A percentile compares a stretch with the other conserved stretches of the same genome.
phyloP scores from a whole-genome alignment of 2,329 filamentous ascomycete genomes.

The Cercospora nicotianae region DNA sequence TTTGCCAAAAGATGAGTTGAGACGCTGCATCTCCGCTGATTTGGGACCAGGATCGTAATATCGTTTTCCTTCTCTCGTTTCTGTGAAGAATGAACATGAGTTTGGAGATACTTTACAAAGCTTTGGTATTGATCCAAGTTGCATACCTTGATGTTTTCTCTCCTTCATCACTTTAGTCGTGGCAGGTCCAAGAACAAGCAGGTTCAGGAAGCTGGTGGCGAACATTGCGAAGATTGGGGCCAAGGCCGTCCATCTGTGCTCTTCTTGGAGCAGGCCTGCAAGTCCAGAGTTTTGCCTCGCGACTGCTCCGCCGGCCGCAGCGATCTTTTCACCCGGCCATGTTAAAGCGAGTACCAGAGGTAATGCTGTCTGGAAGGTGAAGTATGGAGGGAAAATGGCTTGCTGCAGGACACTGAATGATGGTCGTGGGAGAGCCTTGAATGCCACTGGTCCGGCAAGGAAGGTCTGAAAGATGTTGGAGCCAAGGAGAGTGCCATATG shows the following conservation, averaged over 20 bases:
- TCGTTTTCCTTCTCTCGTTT: conserved; percentile 86
- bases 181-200: conserved; percentile 69
- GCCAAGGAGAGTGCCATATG: conserved; percentile 77
- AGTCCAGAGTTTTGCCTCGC: conserved; percentile 33
- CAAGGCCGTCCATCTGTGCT: conserved; percentile 65
- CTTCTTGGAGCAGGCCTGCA: conserved; percentile 53
- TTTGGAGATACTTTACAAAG: background rate
- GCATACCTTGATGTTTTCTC: conserved; percentile 74
- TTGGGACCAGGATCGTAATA: conserved; percentile 77
- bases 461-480: conserved; percentile 88
- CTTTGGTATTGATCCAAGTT: background rate
- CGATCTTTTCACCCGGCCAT: conserved; percentile 63
- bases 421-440: conserved; percentile 71
- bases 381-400: conserved; percentile 84
- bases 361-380: conserved; percentile 74
- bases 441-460: conserved; percentile 70
- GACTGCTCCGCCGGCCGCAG: conserved; percentile 27
- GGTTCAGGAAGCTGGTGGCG: conserved; percentile 69
- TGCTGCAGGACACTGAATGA: conserved; percentile 80
- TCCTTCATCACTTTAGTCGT: conserved; percentile 73
- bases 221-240: conserved; percentile 70
- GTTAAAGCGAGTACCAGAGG: conserved; percentile 75
- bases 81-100: conserved; percentile 42
- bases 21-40: conserved; percentile 75
- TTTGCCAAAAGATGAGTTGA: conserved; percentile 76